Evolutionary conservation across 2,329 filamentous ascomycete species (phyloP).

Genomic region (Dothidotthia symphoricarpi): DNA sequence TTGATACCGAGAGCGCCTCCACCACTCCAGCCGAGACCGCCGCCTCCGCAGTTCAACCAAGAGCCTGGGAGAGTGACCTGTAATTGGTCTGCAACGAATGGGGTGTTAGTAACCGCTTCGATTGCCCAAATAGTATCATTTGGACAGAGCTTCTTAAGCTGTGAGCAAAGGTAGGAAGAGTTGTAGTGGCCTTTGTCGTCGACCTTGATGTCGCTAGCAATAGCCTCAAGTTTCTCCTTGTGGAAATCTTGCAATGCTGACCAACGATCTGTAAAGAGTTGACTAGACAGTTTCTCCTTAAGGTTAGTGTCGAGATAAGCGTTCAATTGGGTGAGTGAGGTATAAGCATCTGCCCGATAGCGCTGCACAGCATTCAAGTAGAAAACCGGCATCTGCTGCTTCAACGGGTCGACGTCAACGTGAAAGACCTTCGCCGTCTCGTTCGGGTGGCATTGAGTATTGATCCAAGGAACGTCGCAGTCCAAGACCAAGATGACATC

Average conservation of each 20-base stretch:
- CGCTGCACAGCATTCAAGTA: conserved; percentile 55
- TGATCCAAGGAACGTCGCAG: conserved; percentile 91
- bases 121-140: conserved; percentile 70
- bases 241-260: conserved; percentile 59
- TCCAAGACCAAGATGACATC: conserved; percentile 84
- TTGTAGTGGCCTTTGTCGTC: conserved; percentile 63
- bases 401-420: conserved; percentile 65
- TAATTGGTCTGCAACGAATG: conserved; percentile 68
- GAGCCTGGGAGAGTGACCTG: conserved; percentile 65
- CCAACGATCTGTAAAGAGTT: conserved; percentile 50
- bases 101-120: conserved; percentile 73
- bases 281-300: conserved; percentile 41
- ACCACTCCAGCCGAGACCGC: conserved; percentile 77
- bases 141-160: conserved; percentile 58
- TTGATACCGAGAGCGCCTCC: conserved; percentile 74
- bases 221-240: conserved; percentile 57
- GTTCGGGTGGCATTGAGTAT: conserved; percentile 66
- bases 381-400: conserved; percentile 60
- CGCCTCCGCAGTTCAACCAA: conserved; percentile 80
- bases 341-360: conserved; percentile 53
- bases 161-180: conserved; percentile 56
- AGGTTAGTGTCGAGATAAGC: conserved; percentile 54
- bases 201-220: conserved; percentile 59
- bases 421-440: conserved; percentile 60
- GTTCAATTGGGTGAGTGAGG: conserved; percentile 67